phyloP scores from a whole-genome alignment of 805 yeast species.

The Monosporozyma aquatica region DNA sequence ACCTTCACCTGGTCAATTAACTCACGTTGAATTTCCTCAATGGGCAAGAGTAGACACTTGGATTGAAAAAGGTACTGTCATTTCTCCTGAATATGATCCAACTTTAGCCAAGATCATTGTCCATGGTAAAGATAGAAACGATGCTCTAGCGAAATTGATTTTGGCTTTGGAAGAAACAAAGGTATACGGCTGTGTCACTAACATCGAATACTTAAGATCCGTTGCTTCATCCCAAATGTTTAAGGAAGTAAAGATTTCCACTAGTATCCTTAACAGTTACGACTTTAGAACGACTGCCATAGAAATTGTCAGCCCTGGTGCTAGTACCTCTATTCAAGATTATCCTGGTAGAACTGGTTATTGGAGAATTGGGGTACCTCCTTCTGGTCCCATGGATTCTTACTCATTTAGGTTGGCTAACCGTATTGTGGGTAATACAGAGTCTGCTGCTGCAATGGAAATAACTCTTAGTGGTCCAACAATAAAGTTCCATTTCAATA shows the following conservation, averaged over 20 bases:
- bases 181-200: constrained; percentile 81
- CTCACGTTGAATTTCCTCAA: constrained; percentile 74
- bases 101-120: constrained; percentile 94
- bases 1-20: constrained; percentile 93
- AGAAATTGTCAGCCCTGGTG: constrained; percentile 83
- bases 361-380: constrained; percentile 79
- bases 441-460: constrained; percentile 81
- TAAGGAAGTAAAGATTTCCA: constrained; percentile 71
- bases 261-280: constrained; percentile 77
- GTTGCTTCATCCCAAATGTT: constrained; percentile 82
- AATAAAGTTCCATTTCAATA: constrained; percentile 70
- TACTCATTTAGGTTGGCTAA: constrained; percentile 86
- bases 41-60: constrained; percentile 95
- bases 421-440: constrained; percentile 79
- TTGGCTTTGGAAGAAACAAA: constrained; percentile 79
- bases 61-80: constrained; percentile 79
- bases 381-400: constrained; percentile 96
- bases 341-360: constrained; percentile 82
- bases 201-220: constrained; percentile 79
- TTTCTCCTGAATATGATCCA: constrained; percentile 93
- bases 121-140: constrained; percentile 80
- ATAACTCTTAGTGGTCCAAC: constrained; percentile 83
- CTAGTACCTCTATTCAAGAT: constrained; percentile 94
- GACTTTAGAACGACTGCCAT: constrained; percentile 75
- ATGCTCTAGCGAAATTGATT: constrained; percentile 69